Evolutionary conservation across 1,284 basidiomycete genomes (phyloP).

Genomic region (Meripilus lineatus): DNA sequence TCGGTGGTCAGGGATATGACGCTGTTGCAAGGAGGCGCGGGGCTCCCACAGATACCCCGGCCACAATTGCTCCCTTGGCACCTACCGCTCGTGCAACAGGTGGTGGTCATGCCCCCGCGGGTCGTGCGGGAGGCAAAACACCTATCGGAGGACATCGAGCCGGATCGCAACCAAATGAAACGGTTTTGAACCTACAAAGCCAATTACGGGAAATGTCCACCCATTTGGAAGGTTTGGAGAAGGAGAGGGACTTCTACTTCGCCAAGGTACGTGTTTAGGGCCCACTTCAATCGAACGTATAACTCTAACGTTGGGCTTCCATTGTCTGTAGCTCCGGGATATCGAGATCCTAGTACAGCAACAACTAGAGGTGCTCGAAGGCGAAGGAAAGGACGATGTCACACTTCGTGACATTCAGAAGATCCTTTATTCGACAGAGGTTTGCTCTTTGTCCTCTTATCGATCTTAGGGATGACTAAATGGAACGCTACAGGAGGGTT

Average conservation of each 20-base stretch:
- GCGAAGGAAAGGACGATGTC: constrained; percentile 57
- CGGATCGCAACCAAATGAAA: constrained; percentile 57
- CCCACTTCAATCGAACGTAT: background rate
- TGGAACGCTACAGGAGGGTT: constrained; percentile 23
- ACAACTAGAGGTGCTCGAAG: constrained; percentile 59
- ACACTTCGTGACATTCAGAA: constrained; percentile 85
- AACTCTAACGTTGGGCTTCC: constrained; percentile 5
- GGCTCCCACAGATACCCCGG: constrained; percentile 67
- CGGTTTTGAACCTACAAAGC: constrained; percentile 58
- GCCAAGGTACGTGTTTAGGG: constrained; percentile 64
- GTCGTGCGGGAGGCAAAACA: constrained; percentile 58
- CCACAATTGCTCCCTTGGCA: constrained; percentile 67
- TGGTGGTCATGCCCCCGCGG: constrained; percentile 29
- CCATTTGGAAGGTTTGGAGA: constrained; percentile 86
- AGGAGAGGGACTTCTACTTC: constrained; percentile 98
- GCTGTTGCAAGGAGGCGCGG: constrained; percentile 78
- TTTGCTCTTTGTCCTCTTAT: constrained; percentile 29
- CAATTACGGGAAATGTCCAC: constrained; percentile 83
- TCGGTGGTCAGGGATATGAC: constrained; percentile 86
- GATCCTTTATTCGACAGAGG: constrained; percentile 95
- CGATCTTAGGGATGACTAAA: background rate
- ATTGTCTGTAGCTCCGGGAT: constrained; percentile 69
- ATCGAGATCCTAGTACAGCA: constrained; percentile 92
- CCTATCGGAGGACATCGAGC: constrained; percentile 64
- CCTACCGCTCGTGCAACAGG: constrained; percentile 28